Evolutionary conservation across 352 stramenopile species (phyloP).

Genomic region (Phytophthora megakarya): DNA sequence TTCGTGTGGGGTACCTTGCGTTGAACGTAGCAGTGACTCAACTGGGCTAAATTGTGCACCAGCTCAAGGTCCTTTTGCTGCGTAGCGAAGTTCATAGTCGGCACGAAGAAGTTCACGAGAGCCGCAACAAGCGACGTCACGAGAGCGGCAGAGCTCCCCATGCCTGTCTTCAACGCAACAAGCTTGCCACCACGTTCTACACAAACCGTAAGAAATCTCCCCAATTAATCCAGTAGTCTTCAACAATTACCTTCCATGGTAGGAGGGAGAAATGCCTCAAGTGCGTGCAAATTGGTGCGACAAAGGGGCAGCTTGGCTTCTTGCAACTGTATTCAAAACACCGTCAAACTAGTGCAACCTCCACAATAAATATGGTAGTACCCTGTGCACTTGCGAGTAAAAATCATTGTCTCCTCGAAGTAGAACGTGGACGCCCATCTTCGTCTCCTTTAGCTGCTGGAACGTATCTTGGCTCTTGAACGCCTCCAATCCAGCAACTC

Average conservation of each 20-base stretch:
- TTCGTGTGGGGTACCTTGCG: slow-evolving; percentile 81
- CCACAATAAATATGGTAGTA: slow-evolving; percentile 23
- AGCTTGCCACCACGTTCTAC: slow-evolving; percentile 47
- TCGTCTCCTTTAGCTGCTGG: slow-evolving; percentile 21
- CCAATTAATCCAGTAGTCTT: not conserved
- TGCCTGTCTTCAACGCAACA: slow-evolving; percentile 93
- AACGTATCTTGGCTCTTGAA: slow-evolving; percentile 34
- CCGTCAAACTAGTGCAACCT: slow-evolving; percentile 10
- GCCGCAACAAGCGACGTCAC: slow-evolving; percentile 94
- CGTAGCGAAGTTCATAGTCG: slow-evolving; percentile 28
- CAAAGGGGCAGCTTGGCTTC: slow-evolving; percentile 56
- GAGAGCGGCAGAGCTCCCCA: slow-evolving; percentile 95
- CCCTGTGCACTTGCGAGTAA: slow-evolving; percentile 91
- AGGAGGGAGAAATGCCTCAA: slow-evolving; percentile 88
- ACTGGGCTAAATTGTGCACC: slow-evolving; percentile 95
- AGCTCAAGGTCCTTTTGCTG: slow-evolving; percentile 44
- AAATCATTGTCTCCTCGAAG: slow-evolving; percentile 97
- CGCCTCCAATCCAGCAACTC: slow-evolving; percentile 46
- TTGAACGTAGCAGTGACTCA: slow-evolving; percentile 95
- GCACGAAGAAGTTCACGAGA: slow-evolving; percentile 87
- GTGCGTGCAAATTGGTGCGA: slow-evolving; percentile 62
- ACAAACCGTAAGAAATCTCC: slow-evolving; percentile 6
- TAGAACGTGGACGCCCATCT: slow-evolving; percentile 61
- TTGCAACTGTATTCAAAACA: slow-evolving; percentile 67
- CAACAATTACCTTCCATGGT: slow-evolving; percentile 50